Evolutionary conservation across 306 rosid genomes (phyloP).

Genomic region (Mucuna pruriens): DNA sequence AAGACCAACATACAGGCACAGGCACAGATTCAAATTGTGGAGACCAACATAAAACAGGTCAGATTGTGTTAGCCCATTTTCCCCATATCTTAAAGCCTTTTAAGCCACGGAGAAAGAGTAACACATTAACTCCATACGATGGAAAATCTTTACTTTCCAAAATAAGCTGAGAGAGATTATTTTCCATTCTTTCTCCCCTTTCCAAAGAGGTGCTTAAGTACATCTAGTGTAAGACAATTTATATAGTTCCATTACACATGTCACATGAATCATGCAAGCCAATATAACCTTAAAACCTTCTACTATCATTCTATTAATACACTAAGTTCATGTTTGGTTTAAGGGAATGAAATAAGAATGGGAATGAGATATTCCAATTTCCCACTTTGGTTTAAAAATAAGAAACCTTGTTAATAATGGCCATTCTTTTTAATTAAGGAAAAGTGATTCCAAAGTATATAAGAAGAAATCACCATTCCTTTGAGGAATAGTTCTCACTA

Average conservation of each 20-base stretch:
- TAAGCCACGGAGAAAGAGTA: too few relatives aligned
- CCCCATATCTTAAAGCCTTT: neutral
- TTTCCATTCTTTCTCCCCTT: too few relatives aligned
- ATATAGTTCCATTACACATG: too few relatives aligned
- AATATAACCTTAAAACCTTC: neutral
- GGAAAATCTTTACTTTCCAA: too few relatives aligned
- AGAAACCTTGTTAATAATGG: neutral
- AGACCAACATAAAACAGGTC: neutral
- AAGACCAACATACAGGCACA: neutral
- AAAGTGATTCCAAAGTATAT: neutral
- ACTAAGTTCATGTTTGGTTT: neutral
- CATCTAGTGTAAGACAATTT: too few relatives aligned
- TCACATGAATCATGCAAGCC: neutral
- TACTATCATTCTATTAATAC: neutral
- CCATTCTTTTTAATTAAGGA: neutral
- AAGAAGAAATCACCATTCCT: neutral
- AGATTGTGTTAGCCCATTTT: neutral
- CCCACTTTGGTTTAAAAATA: slow-evolving; percentile 4
- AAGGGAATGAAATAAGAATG: neutral
- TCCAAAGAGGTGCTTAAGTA: too few relatives aligned
- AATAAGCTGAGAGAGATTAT: too few relatives aligned
- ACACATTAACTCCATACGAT: too few relatives aligned
- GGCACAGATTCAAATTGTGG: neutral
- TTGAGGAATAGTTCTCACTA: neutral
- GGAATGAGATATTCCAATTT: too few relatives aligned